A percentile compares a stretch with the other conserved stretches of the same genome.
Evolutionary conservation across 345 rosid genomes (phyloP).

Genomic region (Salix purpurea): DNA sequence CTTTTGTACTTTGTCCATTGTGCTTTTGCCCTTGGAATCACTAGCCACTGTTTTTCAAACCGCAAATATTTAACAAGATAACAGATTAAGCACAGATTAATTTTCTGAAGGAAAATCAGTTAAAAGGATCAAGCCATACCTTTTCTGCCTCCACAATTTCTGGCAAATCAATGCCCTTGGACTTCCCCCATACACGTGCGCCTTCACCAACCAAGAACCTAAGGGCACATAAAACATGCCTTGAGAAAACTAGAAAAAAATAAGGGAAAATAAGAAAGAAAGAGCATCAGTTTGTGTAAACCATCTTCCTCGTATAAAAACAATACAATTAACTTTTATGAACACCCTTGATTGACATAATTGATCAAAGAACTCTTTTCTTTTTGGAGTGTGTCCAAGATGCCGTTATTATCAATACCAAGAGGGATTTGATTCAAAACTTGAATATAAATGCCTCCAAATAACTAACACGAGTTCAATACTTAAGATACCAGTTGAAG

Average conservation of each 20-base stretch:
- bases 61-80: neutral
- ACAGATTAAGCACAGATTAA: neutral
- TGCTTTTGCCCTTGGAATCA: constrained; percentile 66
- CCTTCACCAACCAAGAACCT: constrained; percentile 99
- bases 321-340: no score
- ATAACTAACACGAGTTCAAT: no score
- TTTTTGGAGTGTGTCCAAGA: no score
- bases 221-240: neutral
- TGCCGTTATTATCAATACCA: no score
- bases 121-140: constrained; percentile 35
- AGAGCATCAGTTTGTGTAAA: neutral
- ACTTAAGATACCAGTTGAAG: no score
- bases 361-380: no score
- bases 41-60: constrained; percentile 61
- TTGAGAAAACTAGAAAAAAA: neutral
- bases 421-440: no score
- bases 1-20: constrained; percentile 71
- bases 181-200: constrained; percentile 70
- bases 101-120: no score
- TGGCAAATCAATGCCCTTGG: constrained; percentile 52
- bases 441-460: no score
- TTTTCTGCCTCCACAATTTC: constrained; percentile 59
- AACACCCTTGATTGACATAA: no score
- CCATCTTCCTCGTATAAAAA: no score
- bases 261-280: neutral